Evolutionary conservation across 2,329 filamentous ascomycete genomes (phyloP), one percentile per base, ranked within the genome.

Genomic region (Fusarium multiceps): DNA sequence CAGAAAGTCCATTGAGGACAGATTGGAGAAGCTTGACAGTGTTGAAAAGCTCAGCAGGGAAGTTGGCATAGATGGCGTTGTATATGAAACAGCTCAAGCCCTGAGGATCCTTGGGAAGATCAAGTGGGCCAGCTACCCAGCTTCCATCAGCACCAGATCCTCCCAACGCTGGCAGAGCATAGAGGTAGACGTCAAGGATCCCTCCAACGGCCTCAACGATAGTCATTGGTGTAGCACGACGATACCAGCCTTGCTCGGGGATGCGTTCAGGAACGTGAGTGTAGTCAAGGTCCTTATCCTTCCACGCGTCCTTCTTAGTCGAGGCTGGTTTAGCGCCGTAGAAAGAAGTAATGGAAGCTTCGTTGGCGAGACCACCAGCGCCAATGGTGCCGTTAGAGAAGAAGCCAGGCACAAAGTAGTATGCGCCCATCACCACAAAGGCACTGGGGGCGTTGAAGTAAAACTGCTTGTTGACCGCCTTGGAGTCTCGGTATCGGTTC

Each of bases 381-480:
- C 66, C 63, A 7, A 68, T 68, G 1, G 66, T 68, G 1, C 66
- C 66, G 10, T 68, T 68, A 9, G 66, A 68, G 10, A 68, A 68
- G 63, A 68, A 68, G 6, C 63, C 66, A 11, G 66, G 66, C 9
- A 68, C 20, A 11, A 68, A 68, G 7, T 68, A 68, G n/a, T 68
- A 64, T 1, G 66, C 63, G 2, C 65, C 65, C 63, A 68, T 68
- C 2, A 68, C 66, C 11, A 68, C 66, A 5, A 20, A 45, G 3
- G 66, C 59, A 9, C 54, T 63, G 0, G 63, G 66, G 0, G 55
- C 2, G 9, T 68, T 68, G 16, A 68, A 68, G 32, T 68, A 68
- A 21, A 68, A 68, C 41, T 68, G 66, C 13, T 55, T 68, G 28
- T 68, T 68, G 6, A 20, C 45, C 1, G 59, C 66, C 25, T 68